These are phyloP conservation scores for Penicillium waksmanii DNA, from an alignment of 495 filamentous ascomycete species.

Conservation along the genomic window DNA sequence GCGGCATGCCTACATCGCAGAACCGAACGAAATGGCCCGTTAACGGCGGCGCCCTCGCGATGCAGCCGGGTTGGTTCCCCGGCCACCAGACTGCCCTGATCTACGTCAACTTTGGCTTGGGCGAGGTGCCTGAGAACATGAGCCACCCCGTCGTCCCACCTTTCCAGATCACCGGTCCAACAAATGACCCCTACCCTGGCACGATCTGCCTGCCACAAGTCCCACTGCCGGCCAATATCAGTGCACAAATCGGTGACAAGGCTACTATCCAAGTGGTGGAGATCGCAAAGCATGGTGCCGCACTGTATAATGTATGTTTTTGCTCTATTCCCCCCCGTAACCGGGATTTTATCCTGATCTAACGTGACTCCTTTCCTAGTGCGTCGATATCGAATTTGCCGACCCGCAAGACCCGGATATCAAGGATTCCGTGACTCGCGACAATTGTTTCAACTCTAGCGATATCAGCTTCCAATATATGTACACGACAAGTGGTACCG, in stretches of 20 bases:
- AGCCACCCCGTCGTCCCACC: constrained; percentile 80
- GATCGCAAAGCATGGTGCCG: constrained; percentile 84
- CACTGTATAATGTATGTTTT: constrained; percentile 82
- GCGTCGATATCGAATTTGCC: constrained; percentile 86
- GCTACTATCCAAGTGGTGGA: constrained; percentile 96
- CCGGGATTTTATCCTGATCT: neutral
- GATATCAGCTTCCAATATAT: constrained; percentile 75
- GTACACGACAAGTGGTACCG: constrained; percentile 65
- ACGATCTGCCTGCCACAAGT: constrained; percentile 90
- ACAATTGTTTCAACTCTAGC: constrained; percentile 84
- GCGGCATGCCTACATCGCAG: constrained; percentile 73
- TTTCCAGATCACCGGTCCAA: constrained; percentile 85
- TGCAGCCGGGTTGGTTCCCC: constrained; percentile 95
- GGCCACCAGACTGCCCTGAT: constrained; percentile 85
- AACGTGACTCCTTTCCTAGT: constrained; percentile 55
- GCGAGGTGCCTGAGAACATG: constrained; percentile 83
- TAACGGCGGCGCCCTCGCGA: constrained; percentile 77
- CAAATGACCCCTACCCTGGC: constrained; percentile 79
- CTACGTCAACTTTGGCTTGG: constrained; percentile 94
- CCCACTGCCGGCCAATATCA: constrained; percentile 75
- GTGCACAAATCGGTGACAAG: constrained; percentile 77
- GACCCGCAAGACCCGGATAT: constrained; percentile 66
- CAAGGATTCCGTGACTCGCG: constrained; percentile 62
- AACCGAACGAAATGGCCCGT: constrained; percentile 95
- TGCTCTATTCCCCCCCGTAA: neutral